Percentiles rank a stretch among this genome's conserved stretches.
These are phyloP conservation scores for Rhizopus stolonifer DNA, from an alignment of 371 early-diverging fungal species.

Conservation along the genomic window DNA sequence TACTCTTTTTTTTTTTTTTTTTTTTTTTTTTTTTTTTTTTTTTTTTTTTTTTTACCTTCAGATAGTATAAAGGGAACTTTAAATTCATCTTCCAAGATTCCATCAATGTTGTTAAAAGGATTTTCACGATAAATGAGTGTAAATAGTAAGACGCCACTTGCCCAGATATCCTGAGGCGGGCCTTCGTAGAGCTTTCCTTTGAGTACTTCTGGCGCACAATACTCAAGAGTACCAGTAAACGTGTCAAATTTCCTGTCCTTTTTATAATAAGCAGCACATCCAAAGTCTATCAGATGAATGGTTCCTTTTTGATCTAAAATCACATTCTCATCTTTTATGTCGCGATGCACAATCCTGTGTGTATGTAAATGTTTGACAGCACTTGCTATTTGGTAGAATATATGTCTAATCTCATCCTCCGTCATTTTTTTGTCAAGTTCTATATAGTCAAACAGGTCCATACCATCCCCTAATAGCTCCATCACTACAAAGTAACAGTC, in stretches of 20 bases:
- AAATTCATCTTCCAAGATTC: slow-evolving; percentile 57
- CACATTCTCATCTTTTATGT: slow-evolving; percentile 73
- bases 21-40: no score
- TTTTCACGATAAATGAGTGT: slow-evolving; percentile 68
- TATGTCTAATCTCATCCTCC: slow-evolving; percentile 53
- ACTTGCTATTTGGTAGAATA: slow-evolving; percentile 58
- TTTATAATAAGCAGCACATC: slow-evolving; percentile 57
- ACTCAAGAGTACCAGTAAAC: slow-evolving; percentile 69
- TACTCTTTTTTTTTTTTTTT: no score
- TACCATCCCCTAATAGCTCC: slow-evolving; percentile 54
- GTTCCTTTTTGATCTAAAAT: slow-evolving; percentile 52
- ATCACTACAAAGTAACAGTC: slow-evolving; percentile 64
- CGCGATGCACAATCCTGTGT: slow-evolving; percentile 69
- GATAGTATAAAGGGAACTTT: slow-evolving; percentile 61
- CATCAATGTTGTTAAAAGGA: slow-evolving; percentile 70
- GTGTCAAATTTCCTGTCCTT: slow-evolving; percentile 59
- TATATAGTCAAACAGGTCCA: slow-evolving; percentile 72
- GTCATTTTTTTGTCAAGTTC: slow-evolving; percentile 50
- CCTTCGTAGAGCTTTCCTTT: slow-evolving; percentile 64
- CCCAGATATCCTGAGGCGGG: slow-evolving; percentile 77
- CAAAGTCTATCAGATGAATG: slow-evolving; percentile 68
- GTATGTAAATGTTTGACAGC: slow-evolving; percentile 68
- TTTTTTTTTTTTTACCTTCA: slow-evolving; percentile 59
- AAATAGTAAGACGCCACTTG: slow-evolving; percentile 71
- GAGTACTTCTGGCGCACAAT: slow-evolving; percentile 67